Conservation (phyloP, 345 rosid genomes). For the Clarkia xantiana region DNA sequence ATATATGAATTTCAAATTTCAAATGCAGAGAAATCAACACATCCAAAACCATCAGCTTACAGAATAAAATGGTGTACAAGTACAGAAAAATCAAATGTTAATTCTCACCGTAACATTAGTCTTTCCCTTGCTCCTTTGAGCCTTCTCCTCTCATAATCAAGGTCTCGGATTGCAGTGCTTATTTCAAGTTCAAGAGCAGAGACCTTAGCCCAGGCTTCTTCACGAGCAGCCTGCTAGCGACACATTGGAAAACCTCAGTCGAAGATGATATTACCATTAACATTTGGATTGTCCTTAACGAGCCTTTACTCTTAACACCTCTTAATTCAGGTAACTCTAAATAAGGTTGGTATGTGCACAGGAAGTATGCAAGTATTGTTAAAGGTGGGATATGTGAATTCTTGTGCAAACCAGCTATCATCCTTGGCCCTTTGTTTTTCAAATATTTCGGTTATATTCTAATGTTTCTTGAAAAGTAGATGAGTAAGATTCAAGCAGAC, state of each 20-base stretch:
- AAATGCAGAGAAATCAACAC: neutral
- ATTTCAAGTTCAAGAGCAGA: slow-evolving; percentile 82
- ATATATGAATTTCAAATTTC: too few species aligned
- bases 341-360: too few species aligned
- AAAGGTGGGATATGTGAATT: too few species aligned
- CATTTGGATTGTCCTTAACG: neutral
- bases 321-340: too few species aligned
- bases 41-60: too few species aligned
- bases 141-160: slow-evolving; percentile 82
- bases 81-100: slow-evolving; percentile 1
- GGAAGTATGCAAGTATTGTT: too few species aligned
- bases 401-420: too few species aligned
- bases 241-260: slow-evolving; percentile 51
- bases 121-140: slow-evolving; percentile 95
- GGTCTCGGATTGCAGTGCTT: slow-evolving; percentile 63
- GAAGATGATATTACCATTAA: slow-evolving; percentile 12
- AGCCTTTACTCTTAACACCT: neutral
- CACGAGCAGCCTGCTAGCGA: slow-evolving; percentile 98
- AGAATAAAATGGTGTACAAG: neutral
- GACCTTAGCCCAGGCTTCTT: slow-evolving; percentile 96
- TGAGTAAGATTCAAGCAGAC: too few species aligned
- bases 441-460: too few species aligned
- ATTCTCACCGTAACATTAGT: slow-evolving; percentile 84
- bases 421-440: too few species aligned
- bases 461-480: too few species aligned